Evolutionary conservation across 2,329 filamentous ascomycete species (phyloP), one percentile per base, ranked within the genome.

Genomic region (Aspergillus sp.): DNA sequence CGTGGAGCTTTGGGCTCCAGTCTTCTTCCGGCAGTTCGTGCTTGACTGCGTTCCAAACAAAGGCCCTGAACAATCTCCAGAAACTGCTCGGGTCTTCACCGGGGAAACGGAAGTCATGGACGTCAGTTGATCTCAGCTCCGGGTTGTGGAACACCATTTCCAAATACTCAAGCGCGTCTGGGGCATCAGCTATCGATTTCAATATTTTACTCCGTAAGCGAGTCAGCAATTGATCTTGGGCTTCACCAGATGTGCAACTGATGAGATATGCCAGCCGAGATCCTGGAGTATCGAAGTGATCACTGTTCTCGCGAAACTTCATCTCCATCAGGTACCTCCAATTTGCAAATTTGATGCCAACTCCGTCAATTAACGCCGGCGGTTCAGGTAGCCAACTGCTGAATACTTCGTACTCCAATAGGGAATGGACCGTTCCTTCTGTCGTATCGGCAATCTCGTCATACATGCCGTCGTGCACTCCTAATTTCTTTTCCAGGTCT

Each of bases 321-420:
- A 24, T 40, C 15, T 52, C 19, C 47, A 56, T 52, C 5, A 52
- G 41, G 12, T 39, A 52, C 17, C 21, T 40, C 55, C 55, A 57
- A 17, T 48, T 48, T 2, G 19, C 17, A 19, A 57, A 52, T 4
- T 4, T 40, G 2, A 19, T 35, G 7, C 39, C 21, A 7, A 24
- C 17, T 3, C 23, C 19, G 12, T 37, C 37, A 6, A 14, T 19
- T 6, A 57, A 24, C 21, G 6, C 15, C 9, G 35, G 44, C 2
- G 43, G 48, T 11, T 52, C 49, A 15, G 43, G 31, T 11, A 43
- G 23, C 17, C 23, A 35, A 17, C 46, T 33, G 27, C 8, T 47
- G 9, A 7, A n/a, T 9, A 19, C 23, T 31, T 17, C n/a, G 3
- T 27, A 39, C 14, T 40, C 33, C 5, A 19, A 14, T 21, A 15